These are phyloP conservation scores for Crithidia bombi DNA, from an alignment of 208 protist genomes.

Conservation along the genomic window DNA sequence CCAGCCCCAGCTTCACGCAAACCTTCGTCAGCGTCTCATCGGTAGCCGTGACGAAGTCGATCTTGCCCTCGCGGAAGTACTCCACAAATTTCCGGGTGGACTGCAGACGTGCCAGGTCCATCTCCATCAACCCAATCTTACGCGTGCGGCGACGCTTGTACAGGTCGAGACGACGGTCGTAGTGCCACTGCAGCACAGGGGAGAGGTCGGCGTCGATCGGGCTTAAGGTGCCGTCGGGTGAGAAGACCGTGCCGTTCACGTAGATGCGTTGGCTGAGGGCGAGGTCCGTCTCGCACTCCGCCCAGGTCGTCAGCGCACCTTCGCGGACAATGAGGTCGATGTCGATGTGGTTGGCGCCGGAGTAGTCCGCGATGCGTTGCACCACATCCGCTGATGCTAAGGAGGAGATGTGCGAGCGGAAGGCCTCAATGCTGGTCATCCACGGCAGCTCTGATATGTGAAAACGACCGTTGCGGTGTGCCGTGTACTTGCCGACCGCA, in stretches of 20 bases:
- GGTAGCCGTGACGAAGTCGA: conserved; percentile 84
- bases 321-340: conserved; percentile 85
- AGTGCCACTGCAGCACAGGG: conserved; percentile 90
- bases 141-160: conserved; percentile 87
- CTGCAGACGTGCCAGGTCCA: conserved; percentile 66
- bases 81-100: conserved; percentile 87
- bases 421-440: conserved; percentile 76
- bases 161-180: conserved; percentile 87
- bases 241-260: conserved; percentile 90
- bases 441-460: conserved; percentile 81
- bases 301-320: conserved; percentile 57
- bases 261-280: conserved; percentile 75
- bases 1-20: conserved; percentile 71
- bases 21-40: conserved; percentile 75
- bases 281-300: conserved; percentile 81
- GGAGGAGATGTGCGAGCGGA: conserved; percentile 72
- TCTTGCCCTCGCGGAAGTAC: conserved; percentile 81
- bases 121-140: conserved; percentile 73
- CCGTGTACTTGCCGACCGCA: conserved; percentile 69
- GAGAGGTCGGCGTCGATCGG: conserved; percentile 78
- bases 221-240: conserved; percentile 75
- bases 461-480: conserved; percentile 71
- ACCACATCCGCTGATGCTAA: conserved; percentile 80
- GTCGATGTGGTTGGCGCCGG: conserved; percentile 90
- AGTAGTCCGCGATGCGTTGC: conserved; percentile 90